Conservation (phyloP, 2,329 filamentous ascomycete species). For the Zalaria sp. region DNA sequence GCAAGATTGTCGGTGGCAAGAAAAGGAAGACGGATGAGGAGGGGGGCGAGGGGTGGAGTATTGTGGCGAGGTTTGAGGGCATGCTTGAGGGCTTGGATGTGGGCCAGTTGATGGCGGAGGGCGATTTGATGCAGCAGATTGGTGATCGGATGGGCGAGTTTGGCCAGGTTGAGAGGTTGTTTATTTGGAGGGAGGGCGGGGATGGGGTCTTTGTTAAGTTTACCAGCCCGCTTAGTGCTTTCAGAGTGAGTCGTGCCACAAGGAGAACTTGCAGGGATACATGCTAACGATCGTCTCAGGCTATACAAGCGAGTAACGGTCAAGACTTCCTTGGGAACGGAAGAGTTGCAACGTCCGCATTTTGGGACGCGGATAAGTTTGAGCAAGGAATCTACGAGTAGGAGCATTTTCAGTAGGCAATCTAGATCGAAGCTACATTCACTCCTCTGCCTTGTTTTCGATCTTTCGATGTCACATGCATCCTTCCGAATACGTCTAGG, state of each 20-base stretch:
- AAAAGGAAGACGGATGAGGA: slow-evolving; percentile 32
- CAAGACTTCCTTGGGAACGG: slow-evolving; percentile 75
- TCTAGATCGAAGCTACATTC: too few relatives aligned
- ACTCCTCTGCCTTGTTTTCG: too few relatives aligned
- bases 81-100: slow-evolving; percentile 83
- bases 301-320: slow-evolving; percentile 79
- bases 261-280: neutral
- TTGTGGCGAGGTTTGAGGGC: slow-evolving; percentile 68
- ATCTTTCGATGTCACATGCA: too few relatives aligned
- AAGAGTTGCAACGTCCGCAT: slow-evolving; percentile 55
- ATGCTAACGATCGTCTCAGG: slow-evolving; percentile 33
- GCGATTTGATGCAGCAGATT: slow-evolving; percentile 76
- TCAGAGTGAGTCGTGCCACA: slow-evolving; percentile 48
- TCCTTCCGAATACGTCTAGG: too few relatives aligned
- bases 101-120: slow-evolving; percentile 57
- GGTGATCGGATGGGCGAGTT: slow-evolving; percentile 74
- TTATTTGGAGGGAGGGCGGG: slow-evolving; percentile 40
- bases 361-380: slow-evolving; percentile 73
- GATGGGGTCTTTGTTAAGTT: slow-evolving; percentile 80
- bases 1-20: slow-evolving; percentile 69
- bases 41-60: slow-evolving; percentile 29
- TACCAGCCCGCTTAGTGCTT: slow-evolving; percentile 66
- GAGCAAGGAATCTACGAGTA: slow-evolving; percentile 47
- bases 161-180: slow-evolving; percentile 25
- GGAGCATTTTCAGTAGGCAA: too few relatives aligned